Base-by-base conservation (phyloP, 83 land plant species). In the Picea engelmannii region DNA sequence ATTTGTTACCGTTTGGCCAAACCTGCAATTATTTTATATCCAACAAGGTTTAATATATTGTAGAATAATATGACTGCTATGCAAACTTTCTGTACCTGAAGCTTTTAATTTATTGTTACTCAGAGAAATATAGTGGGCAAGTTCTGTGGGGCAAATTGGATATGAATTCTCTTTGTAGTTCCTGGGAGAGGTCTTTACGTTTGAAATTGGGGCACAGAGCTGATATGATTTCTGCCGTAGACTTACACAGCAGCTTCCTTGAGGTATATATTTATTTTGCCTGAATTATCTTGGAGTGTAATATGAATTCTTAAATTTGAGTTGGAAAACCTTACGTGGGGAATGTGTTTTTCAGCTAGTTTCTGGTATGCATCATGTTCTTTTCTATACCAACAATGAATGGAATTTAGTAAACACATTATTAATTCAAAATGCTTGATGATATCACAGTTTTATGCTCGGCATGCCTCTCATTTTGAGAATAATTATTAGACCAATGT, bases 101-200 rank as follows among this genome's bases (percentile, higher is more conserved):
- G 15, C 11, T 76, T 63, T 79, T 79, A 12, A 40, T 58, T 15
- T 62, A 38, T 59, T 83, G 44, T 65, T 52, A 52, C 13, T 25
- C 90, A 93, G 96, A 73, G 69, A 83, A 86, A 55, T 79, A 80
- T 87, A 92, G 82, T 80, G 91, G 95, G 55, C 80, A 59, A 64
- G 95, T 93, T 76, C 59, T 85, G 21, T 89, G 88, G 89, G 96
- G 98, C 4, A 93, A 86, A 78, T 64, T 95, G 79, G 88, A 88
- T 38, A 64, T 95, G 88, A 91, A 85, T 35, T 86, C 87, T 21
- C 88, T 95, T 52, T 88, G 85, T 64, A 82, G 75, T 20, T 86
- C 92, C 58, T 89, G 89, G 93, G 83, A 89, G 76, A 90, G 83
- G 61, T 90, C 87, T 82, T 79, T 80, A 21, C 85, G 60, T 35